Evolutionary conservation across 78 protist species (phyloP).

Genomic region (Diacronema lutheri): DNA sequence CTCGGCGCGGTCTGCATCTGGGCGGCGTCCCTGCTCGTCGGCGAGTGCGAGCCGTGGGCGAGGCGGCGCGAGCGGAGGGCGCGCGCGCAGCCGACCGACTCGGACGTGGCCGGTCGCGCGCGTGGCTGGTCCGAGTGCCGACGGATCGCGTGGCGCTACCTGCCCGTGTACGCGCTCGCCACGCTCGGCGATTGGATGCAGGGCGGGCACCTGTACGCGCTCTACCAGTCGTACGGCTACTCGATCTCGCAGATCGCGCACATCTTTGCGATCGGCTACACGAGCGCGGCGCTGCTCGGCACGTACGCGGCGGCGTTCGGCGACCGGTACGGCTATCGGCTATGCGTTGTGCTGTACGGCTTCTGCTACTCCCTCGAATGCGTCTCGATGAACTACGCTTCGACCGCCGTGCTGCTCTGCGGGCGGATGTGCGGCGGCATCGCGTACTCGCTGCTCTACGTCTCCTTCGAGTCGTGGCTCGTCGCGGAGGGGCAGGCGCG

Average conservation of each 20-base stretch:
- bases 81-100: no score
- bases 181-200: conserved; percentile 84
- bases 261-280: conserved; percentile 64
- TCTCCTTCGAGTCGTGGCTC: conserved; percentile 94
- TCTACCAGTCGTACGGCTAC: conserved; percentile 81
- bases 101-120: no score
- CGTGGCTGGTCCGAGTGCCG: no score
- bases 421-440: conserved; percentile 92
- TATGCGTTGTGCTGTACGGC: conserved; percentile 53
- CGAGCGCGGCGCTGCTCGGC: neutral
- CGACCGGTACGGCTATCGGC: neutral
- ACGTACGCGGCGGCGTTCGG: neutral
- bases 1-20: no score
- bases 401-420: conserved; percentile 53
- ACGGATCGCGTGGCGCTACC: conserved; percentile 11
- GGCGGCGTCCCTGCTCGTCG: no score
- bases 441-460: conserved; percentile 85
- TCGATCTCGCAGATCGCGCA: conserved; percentile 53
- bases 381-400: conserved; percentile 61
- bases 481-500: conserved; percentile 37
- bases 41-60: no score
- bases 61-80: no score
- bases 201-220: conserved; percentile 90
- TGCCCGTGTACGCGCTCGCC: conserved; percentile 16
- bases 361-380: conserved; percentile 62